Evolutionary conservation across 352 stramenopile genomes (phyloP), one percentile per base, ranked within the genome.

Genomic region (Phytophthora hybrid): DNA sequence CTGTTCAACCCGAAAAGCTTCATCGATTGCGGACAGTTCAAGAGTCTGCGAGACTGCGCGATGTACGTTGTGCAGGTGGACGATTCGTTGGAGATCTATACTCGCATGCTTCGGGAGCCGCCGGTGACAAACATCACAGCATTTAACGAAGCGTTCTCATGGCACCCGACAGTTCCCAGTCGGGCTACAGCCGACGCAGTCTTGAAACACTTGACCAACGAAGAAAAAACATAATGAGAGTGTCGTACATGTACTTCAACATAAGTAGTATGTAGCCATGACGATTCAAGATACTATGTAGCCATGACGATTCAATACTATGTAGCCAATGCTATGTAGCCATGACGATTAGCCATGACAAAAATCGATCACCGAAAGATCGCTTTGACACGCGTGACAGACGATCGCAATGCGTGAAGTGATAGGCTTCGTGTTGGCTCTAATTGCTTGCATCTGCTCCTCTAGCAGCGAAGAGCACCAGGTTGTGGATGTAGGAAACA

Each of bases 351-450:
- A 51, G 44, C 44, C 16, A 51, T 51, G 8, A 21, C 18, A 44
- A 44, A 44, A 51, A 51, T 51, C 44, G 44, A 51, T 1, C 46
- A 53, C n/a, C 19, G 23, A 53, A 5, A 37, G 14, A 26, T 14
- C 44, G 56, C 26, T 88, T 37, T 89, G 81, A 87, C 63, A 54
- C 86, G 66, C 82, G 81, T 57, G 68, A 69, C 13, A 70, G 39
- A 64, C 3, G 18, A 51, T 21, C 44, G 44, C 44, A 51, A 51
- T 51, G 44, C 18, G 44, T 16, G 44, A 51, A 51, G 18, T 51
- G 44, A 16, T 7, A n/a, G 44, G 14, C 44, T 51, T 51, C 0
- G 6, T 8, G 4, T 7, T 49, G 41, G 41, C 14, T 23, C 44
- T 51, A 11, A 16, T 10, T 10, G 44, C 44, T 18, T 51, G 16